Evolutionary conservation across 2,329 filamentous ascomycete genomes (phyloP).

Genomic region (Epichloe baconii): DNA sequence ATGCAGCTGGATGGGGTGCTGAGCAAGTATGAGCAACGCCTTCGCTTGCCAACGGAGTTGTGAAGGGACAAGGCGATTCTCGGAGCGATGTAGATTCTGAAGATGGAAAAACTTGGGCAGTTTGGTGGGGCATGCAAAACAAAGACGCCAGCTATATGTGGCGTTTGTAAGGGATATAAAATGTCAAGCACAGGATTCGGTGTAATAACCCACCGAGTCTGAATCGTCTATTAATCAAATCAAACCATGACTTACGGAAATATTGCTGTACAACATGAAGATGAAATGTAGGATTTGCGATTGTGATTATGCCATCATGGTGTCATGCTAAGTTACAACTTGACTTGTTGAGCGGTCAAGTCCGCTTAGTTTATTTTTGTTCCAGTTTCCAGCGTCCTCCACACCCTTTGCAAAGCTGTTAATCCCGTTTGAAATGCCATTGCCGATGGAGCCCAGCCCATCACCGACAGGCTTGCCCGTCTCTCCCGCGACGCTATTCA

Average conservation of each 20-base stretch:
- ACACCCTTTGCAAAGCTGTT: constrained; percentile 37
- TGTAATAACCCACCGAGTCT: no score
- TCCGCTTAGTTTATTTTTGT: constrained; percentile 16
- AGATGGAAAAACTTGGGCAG: not conserved
- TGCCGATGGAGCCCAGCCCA: constrained; percentile 37
- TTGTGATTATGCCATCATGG: not conserved
- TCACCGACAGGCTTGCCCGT: constrained; percentile 42
- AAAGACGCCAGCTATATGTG: not conserved
- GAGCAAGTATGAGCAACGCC: constrained; percentile 50
- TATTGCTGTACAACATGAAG: no score
- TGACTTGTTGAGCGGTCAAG: not conserved
- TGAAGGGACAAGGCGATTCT: no score
- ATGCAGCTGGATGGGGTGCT: constrained; percentile 57
- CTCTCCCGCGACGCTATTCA: constrained; percentile 40
- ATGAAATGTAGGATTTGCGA: no score
- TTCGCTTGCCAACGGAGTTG: not conserved
- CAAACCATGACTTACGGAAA: not conserved
- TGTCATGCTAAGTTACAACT: not conserved
- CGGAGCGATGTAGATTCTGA: not conserved
- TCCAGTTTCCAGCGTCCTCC: constrained; percentile 47
- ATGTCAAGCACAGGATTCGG: not conserved
- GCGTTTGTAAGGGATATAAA: not conserved
- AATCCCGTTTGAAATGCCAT: constrained; percentile 38
- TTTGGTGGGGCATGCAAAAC: not conserved
- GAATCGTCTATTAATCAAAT: not conserved